Conservation (phyloP, 202 grass and related monocot genomes). For the Setaria italica region DNA sequence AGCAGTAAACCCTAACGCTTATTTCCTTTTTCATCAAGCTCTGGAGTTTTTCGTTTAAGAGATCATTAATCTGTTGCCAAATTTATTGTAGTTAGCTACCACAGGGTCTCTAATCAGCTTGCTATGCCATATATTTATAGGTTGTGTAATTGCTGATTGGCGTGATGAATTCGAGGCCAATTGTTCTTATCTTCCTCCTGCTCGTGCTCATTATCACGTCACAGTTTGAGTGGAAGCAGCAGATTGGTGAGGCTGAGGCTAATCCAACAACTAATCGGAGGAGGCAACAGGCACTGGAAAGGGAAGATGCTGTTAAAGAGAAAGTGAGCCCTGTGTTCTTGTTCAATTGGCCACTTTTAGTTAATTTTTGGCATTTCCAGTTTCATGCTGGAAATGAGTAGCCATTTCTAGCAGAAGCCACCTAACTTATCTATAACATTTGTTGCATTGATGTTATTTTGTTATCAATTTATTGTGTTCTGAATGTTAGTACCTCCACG, state of each 20-base stretch:
- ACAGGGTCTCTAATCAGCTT: neutral
- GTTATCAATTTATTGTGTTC: neutral
- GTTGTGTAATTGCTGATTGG: constrained; percentile 44
- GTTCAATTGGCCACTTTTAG: constrained; percentile 22
- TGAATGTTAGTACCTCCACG: neutral
- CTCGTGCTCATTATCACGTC: constrained; percentile 78
- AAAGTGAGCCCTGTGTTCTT: constrained; percentile 55
- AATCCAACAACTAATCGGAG: constrained; percentile 51
- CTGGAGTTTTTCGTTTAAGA: neutral
- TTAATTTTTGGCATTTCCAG: neutral
- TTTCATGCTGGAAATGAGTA: constrained; percentile 4
- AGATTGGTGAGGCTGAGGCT: constrained; percentile 64
- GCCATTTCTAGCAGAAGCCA: neutral
- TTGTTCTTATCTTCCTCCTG: constrained; percentile 75
- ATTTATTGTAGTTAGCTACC: neutral
- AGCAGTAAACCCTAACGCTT: neutral
- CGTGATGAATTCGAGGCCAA: constrained; percentile 69
- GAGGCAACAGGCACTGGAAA: constrained; percentile 55
- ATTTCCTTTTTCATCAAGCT: neutral
- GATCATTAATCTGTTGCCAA: neutral
- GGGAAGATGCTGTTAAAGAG: constrained; percentile 82
- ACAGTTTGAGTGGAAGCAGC: constrained; percentile 93
- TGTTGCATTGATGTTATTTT: neutral
- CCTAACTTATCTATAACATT: constrained; percentile 11
- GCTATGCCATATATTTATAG: constrained; percentile 7